Evolutionary conservation across 441 rosid genomes (phyloP).

Genomic region (Croton laevigatus): DNA sequence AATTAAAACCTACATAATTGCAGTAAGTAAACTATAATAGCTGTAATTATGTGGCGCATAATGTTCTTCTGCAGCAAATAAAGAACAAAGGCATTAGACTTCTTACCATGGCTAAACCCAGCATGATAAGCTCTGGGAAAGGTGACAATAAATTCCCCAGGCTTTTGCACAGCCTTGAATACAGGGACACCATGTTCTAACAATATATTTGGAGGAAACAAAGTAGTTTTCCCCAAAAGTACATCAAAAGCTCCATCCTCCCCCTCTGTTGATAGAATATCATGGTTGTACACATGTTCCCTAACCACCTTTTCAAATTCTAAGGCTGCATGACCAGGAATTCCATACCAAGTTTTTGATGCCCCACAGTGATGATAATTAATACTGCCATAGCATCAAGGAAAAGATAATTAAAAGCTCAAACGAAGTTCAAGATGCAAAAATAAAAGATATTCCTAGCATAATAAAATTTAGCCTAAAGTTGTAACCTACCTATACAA

Average conservation of each 20-base stretch:
- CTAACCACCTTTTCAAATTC: constrained; percentile 88
- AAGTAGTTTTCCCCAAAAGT: constrained; percentile 94
- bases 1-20: constrained; percentile 72
- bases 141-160: constrained; percentile 90
- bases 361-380: constrained; percentile 99
- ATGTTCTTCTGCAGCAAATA: not conserved
- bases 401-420: constrained; percentile 1
- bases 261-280: constrained; percentile 71
- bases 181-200: constrained; percentile 86
- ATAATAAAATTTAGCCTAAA: not conserved
- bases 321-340: constrained; percentile 94
- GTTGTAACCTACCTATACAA: constrained; percentile 68
- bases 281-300: constrained; percentile 74
- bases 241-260: constrained; percentile 99
- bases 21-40: constrained; percentile 5
- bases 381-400: constrained; percentile 51
- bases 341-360: constrained; percentile 98
- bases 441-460: constrained; percentile 2
- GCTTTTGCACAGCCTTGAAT: constrained; percentile 95
- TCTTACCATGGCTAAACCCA: constrained; percentile 96
- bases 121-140: constrained; percentile 99
- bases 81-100: not conserved
- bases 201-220: constrained; percentile 91
- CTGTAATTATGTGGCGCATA: not conserved
- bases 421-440: not conserved